Conservation (phyloP, 495 filamentous ascomycete genomes). For the Echria macrotheca region DNA sequence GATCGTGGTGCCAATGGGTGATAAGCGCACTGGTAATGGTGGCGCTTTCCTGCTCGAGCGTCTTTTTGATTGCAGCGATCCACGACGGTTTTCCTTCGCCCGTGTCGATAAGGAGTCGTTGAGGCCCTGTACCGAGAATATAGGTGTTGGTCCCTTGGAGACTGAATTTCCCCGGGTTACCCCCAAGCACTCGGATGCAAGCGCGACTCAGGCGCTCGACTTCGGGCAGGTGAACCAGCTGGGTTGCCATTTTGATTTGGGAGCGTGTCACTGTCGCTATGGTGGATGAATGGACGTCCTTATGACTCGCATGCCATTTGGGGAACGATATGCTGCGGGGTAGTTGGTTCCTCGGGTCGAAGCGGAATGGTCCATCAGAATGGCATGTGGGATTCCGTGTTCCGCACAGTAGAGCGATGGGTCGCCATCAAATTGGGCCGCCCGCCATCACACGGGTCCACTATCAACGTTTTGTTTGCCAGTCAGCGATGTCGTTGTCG, state of each 20-base stretch:
- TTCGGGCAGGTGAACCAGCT: conserved; percentile 51
- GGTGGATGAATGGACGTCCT: too few species aligned
- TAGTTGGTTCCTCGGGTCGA: too few species aligned
- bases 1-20: conserved; percentile 90
- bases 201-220: conserved; percentile 59
- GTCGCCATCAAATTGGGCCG: too few species aligned
- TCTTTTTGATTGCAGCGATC: conserved; percentile 52
- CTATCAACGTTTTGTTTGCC: too few species aligned
- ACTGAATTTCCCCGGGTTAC: conserved; percentile 71
- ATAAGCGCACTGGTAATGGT: conserved; percentile 61
- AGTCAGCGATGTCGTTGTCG: too few species aligned
- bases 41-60: conserved; percentile 61
- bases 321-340: too few species aligned
- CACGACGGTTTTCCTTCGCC: conserved; percentile 63
- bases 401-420: too few species aligned
- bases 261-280: too few species aligned
- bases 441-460: too few species aligned
- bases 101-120: conserved; percentile 74
- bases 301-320: too few species aligned
- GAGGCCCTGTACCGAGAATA: conserved; percentile 63
- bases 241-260: conserved; percentile 31
- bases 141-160: conserved; percentile 78
- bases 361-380: too few species aligned
- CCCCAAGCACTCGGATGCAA: conserved; percentile 70
- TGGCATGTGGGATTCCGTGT: too few species aligned